A percentile compares a stretch with the other conserved stretches of the same genome.
phyloP scores from a whole-genome alignment of 1,284 basidiomycete species.

The Cryptococcus maquisensis region DNA sequence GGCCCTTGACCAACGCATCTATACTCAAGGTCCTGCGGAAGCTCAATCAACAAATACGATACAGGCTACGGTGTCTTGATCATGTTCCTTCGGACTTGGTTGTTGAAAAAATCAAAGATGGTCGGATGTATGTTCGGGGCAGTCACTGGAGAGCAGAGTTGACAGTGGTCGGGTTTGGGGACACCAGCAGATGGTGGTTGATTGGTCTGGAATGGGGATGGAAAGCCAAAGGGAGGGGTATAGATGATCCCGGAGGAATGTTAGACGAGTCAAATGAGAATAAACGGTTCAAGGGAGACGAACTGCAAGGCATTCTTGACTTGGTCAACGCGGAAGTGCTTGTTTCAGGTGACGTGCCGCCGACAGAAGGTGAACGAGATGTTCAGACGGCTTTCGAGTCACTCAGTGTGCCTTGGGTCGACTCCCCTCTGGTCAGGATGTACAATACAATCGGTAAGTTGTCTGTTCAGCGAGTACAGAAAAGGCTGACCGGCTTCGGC shows the following conservation, averaged over 20 bases:
- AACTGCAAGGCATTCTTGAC: slow-evolving; percentile 38
- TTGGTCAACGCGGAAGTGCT: slow-evolving; percentile 38
- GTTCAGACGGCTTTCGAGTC: not conserved
- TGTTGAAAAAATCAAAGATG: slow-evolving; percentile 34
- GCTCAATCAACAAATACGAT: slow-evolving; percentile 39
- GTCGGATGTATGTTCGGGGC: slow-evolving; percentile 28
- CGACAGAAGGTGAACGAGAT: not conserved
- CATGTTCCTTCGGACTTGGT: slow-evolving; percentile 37
- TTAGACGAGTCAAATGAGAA: slow-evolving; percentile 2
- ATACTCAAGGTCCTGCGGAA: slow-evolving; percentile 31
- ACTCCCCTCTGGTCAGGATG: slow-evolving; percentile 39
- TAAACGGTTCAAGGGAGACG: slow-evolving; percentile 25
- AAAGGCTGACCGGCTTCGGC: not conserved
- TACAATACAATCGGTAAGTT: slow-evolving; percentile 42
- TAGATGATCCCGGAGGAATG: slow-evolving; percentile 22
- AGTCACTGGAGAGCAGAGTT: slow-evolving; percentile 37
- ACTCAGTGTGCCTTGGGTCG: slow-evolving; percentile 13
- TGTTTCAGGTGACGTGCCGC: slow-evolving; percentile 14
- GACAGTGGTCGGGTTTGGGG: slow-evolving; percentile 37
- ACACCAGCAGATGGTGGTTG: slow-evolving; percentile 40
- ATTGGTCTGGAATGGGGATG: slow-evolving; percentile 43
- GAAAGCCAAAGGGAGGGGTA: slow-evolving; percentile 21
- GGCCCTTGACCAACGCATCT: slow-evolving; percentile 24
- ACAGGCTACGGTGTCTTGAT: slow-evolving; percentile 38
- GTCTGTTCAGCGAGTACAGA: not conserved